Conservation (phyloP, 345 rosid genomes). For the Gossypium herbaceum region DNA sequence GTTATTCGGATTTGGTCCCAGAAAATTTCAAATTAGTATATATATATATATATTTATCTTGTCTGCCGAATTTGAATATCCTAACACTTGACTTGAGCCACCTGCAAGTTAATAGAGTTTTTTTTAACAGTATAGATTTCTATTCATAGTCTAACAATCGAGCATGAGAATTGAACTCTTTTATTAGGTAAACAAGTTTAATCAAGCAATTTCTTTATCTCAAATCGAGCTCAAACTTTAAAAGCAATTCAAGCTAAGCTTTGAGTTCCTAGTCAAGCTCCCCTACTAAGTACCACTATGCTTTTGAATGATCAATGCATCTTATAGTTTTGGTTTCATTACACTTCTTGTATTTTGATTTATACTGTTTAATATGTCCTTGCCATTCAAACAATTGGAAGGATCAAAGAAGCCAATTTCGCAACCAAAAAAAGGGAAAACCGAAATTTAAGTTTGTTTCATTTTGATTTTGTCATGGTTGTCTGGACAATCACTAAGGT, state of each 20-base stretch:
- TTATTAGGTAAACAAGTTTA: background rate
- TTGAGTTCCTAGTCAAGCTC: no score
- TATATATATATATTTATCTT: background rate
- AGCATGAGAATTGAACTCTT: background rate
- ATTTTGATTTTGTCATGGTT: background rate
- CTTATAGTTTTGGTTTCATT: background rate
- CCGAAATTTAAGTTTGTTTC: background rate
- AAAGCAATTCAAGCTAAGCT: background rate
- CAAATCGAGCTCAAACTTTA: background rate
- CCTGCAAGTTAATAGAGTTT: background rate
- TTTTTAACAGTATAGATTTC: no score
- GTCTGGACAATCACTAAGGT: background rate
- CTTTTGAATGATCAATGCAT: conserved; percentile 1
- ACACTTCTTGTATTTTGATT: background rate
- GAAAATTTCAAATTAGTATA: background rate
- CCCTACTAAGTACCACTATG: background rate
- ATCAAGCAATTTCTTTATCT: background rate
- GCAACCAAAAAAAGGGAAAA: background rate
- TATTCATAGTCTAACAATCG: background rate
- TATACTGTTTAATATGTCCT: background rate
- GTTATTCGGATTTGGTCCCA: no score
- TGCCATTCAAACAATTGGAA: background rate
- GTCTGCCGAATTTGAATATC: background rate
- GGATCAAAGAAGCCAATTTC: background rate
- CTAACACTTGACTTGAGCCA: background rate